Base-by-base conservation (phyloP, 2,329 filamentous ascomycete species). In the Apiospora saccharicola region DNA sequence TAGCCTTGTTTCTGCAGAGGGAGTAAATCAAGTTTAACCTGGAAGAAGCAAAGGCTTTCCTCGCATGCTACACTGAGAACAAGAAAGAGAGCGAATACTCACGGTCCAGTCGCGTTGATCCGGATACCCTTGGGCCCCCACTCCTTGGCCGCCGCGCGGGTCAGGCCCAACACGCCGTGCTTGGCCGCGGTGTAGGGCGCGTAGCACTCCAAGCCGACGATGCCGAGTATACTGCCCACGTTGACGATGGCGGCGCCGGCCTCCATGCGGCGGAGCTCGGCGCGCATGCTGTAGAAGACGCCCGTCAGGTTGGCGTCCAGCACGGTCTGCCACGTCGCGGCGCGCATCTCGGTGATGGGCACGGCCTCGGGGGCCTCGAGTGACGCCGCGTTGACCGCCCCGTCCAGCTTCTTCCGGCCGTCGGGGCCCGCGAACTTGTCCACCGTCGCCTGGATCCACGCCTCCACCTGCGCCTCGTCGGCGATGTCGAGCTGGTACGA, bases 351-450 rank as follows among this genome's bases (percentile, higher is more conserved):
- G 43, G 53, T 53, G 24, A 71, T 68, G 8, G 61, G 16, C 8
- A 49, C 37, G 7, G 37, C 47, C 70, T 68, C 43, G 0, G 61
- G 51, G 14, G 41, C 44, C 57, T 71, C 34, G 16, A 71, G 43
- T 12, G 57, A 43, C n/a, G 24, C 70, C 24, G 44, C 41, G 13
- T 71, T 71, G 24, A 43, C 43, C 37, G 70, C 70, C 5, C 57
- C 70, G 61, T 83, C 81, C 8, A 84, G 77, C 19, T 73, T 77
- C 6, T 81, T 81, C 3, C 49, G n/a, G 12, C 53, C 30, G 53
- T 47, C 44, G 4, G 14, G 16, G 16, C 53, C 26, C 30, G 53
- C 26, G 34, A 81, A 82, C n/a, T 72, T 75, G 14, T 73, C 67
- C 26, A 82, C 77, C 0, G 82, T 82, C 13, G 78, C 72, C 16